A percentile compares a stretch with the other conserved stretches of the same genome.
These are phyloP conservation scores for Saprolegnia parasitica DNA, from an alignment of 352 stramenopile genomes.

Conservation along the genomic window DNA sequence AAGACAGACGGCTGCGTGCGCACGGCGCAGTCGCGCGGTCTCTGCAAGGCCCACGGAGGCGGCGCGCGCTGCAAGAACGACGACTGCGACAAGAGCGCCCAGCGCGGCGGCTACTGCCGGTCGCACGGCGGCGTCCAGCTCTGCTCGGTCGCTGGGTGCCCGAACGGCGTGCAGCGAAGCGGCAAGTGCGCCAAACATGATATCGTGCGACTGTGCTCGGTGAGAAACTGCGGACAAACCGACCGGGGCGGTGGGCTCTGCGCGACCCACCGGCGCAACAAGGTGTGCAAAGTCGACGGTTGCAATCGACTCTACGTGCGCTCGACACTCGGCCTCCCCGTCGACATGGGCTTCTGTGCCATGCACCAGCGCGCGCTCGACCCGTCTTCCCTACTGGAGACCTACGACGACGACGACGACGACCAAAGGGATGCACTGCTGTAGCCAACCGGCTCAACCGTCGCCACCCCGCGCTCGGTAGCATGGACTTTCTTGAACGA, in stretches of 20 bases:
- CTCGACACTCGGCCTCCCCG: neutral
- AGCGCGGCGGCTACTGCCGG: conserved; percentile 68
- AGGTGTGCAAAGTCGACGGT: conserved; percentile 72
- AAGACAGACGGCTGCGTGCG: conserved; percentile 73
- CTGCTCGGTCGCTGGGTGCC: conserved; percentile 63
- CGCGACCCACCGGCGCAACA: conserved; percentile 71
- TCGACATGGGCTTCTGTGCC: neutral
- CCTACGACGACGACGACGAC: no score
- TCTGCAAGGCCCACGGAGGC: conserved; percentile 80
- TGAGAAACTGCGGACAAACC: conserved; percentile 70
- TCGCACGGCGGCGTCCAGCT: conserved; percentile 73
- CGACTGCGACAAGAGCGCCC: conserved; percentile 77
- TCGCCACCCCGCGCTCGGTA: no score
- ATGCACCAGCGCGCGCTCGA: no score
- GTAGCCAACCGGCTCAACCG: no score
- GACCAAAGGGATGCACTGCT: no score
- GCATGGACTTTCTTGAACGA: no score
- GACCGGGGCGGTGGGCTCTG: conserved; percentile 79
- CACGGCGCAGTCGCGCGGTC: conserved; percentile 72
- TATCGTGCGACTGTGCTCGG: conserved; percentile 79
- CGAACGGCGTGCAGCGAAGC: conserved; percentile 71
- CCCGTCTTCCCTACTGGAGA: no score
- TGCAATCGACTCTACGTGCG: conserved; percentile 49
- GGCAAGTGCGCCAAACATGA: conserved; percentile 82
- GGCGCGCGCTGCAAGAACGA: conserved; percentile 78